These are phyloP conservation scores for Ophiocordyceps unilateralis DNA, from an alignment of 2,329 filamentous ascomycete genomes.

Conservation along the genomic window DNA sequence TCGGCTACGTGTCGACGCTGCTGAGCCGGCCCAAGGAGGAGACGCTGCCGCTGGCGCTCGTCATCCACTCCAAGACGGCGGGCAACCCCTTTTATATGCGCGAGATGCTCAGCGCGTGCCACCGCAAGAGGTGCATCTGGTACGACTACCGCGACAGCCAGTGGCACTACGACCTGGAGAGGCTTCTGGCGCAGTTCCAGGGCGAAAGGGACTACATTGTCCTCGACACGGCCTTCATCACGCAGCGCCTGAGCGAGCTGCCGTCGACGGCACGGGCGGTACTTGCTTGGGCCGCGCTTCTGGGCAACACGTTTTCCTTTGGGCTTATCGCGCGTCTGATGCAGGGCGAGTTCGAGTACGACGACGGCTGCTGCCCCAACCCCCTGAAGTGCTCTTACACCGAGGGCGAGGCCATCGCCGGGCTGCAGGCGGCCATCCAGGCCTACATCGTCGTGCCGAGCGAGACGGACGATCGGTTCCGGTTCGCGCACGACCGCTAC, in stretches of 20 bases:
- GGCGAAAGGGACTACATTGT: constrained; percentile 63
- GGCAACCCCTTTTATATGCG: constrained; percentile 86
- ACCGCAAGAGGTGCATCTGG: constrained; percentile 75
- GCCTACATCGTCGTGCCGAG: constrained; percentile 67
- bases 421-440: constrained; percentile 67
- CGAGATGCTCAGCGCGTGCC: constrained; percentile 76
- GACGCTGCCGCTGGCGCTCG: constrained; percentile 59
- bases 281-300: constrained; percentile 68
- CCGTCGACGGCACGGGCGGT: constrained; percentile 59
- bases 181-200: constrained; percentile 70
- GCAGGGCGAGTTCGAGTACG: constrained; percentile 53
- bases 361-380: constrained; percentile 20
- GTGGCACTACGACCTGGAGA: constrained; percentile 77
- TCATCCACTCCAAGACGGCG: constrained; percentile 74
- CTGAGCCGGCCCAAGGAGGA: constrained; percentile 58
- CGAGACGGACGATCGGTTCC: constrained; percentile 72
- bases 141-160: constrained; percentile 71
- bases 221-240: constrained; percentile 69
- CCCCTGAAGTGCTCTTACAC: constrained; percentile 24
- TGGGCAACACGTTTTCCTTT: constrained; percentile 75
- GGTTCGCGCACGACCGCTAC: constrained; percentile 79
- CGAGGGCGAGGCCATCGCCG: constrained; percentile 53
- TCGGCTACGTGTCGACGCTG: constrained; percentile 67
- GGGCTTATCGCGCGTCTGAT: constrained; percentile 61
- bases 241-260: constrained; percentile 59